Conservation (phyloP, 306 rosid species). For the Corylus avellana region DNA sequence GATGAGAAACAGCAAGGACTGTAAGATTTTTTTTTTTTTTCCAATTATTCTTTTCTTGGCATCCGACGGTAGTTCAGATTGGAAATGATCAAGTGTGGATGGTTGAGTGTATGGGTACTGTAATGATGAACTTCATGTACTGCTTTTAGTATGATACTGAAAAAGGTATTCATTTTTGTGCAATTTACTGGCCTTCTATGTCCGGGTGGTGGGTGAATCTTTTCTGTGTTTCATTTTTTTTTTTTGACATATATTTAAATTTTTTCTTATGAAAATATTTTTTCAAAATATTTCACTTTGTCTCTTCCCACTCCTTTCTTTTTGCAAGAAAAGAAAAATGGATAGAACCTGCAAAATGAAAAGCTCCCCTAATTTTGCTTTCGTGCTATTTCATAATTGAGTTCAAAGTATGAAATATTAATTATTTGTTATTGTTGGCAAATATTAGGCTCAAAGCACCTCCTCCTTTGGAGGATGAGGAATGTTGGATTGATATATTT, state of each 20-base stretch:
- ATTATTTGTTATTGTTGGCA: not conserved
- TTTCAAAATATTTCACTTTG: not conserved
- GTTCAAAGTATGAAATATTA: not conserved
- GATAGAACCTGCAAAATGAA: not conserved
- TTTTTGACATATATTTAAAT: not conserved
- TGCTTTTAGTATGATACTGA: not conserved
- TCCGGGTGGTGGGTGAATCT: not conserved
- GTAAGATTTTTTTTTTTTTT: not conserved
- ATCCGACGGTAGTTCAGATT: not conserved
- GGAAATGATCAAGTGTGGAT: not conserved
- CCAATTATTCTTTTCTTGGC: not conserved
- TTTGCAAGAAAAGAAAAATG: not conserved
- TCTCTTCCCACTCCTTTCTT: not conserved
- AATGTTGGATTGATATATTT: slow-evolving; percentile 6
- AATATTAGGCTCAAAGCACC: not conserved
- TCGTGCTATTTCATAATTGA: not conserved
- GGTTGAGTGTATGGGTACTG: not conserved
- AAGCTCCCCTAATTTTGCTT: not conserved
- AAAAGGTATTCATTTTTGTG: not conserved
- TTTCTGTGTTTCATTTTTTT: not conserved
- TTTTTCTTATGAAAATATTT: not conserved
- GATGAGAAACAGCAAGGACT: no score
- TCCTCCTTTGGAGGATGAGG: not conserved
- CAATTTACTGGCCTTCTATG: not conserved
- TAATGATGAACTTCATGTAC: not conserved